These are phyloP conservation scores for Argentina anserina DNA, from an alignment of 306 rosid genomes.

Conservation along the genomic window DNA sequence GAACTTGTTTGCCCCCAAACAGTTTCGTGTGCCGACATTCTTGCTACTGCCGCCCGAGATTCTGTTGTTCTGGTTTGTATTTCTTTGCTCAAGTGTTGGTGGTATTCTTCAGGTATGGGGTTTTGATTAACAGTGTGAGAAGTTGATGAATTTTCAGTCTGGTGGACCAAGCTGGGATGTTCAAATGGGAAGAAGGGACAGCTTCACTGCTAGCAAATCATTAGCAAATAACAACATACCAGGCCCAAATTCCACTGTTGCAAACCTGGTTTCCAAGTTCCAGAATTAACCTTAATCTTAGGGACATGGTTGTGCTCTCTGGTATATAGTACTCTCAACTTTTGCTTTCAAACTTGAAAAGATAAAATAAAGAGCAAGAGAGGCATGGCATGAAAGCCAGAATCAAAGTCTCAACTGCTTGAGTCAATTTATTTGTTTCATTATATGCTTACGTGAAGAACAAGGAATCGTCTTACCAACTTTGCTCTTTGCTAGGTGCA, in stretches of 20 bases:
- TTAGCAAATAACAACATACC: conserved; percentile 73
- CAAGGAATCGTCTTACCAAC: neutral
- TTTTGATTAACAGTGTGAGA: neutral
- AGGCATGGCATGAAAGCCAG: neutral
- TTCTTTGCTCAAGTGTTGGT: neutral
- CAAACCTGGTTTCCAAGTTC: conserved; percentile 54
- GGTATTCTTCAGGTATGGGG: neutral
- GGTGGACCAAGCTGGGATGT: conserved; percentile 90
- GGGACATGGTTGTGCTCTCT: conserved; percentile 80
- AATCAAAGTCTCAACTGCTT: neutral
- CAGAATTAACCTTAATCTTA: conserved; percentile 57
- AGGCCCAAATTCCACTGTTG: conserved; percentile 72
- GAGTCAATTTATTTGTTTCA: too few relatives aligned
- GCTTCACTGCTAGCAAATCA: conserved; percentile 55
- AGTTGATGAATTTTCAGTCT: conserved; percentile 35
- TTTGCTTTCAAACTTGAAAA: neutral
- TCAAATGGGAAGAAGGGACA: conserved; percentile 73
- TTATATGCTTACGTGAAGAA: neutral
- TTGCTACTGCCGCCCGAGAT: conserved; percentile 78
- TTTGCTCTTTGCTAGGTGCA: conserved; percentile 40
- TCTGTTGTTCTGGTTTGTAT: conserved; percentile 63
- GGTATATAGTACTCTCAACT: conserved; percentile 31
- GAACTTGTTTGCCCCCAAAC: conserved; percentile 68
- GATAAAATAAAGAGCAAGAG: neutral
- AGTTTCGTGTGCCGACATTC: conserved; percentile 85